These are phyloP conservation scores for Mortierella antarctica DNA, from an alignment of 192 early-diverging fungal genomes.

Conservation along the genomic window DNA sequence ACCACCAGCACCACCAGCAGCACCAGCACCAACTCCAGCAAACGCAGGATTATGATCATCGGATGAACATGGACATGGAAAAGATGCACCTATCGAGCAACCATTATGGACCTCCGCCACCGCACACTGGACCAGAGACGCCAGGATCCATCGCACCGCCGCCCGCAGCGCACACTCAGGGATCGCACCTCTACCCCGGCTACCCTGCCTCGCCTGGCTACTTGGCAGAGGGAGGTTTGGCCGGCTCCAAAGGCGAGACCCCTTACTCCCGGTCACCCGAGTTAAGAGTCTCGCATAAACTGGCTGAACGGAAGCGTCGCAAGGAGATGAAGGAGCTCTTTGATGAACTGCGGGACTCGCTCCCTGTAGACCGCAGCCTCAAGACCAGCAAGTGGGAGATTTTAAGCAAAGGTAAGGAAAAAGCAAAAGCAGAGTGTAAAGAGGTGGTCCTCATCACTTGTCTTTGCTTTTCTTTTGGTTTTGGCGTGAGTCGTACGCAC, in stretches of 20 bases:
- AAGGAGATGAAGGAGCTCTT: constrained; percentile 94
- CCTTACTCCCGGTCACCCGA: constrained; percentile 81
- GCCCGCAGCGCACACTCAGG: constrained; percentile 6
- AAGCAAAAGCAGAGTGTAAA: background rate
- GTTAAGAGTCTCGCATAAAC: constrained; percentile 85
- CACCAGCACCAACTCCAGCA: constrained; percentile 5
- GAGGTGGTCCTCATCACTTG: background rate
- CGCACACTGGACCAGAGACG: constrained; percentile 25
- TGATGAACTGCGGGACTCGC: constrained; percentile 81
- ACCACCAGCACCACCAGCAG: background rate
- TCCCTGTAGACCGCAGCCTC: constrained; percentile 82
- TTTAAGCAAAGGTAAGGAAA: constrained; percentile 81
- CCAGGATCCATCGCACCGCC: constrained; percentile 16
- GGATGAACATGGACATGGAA: constrained; percentile 43
- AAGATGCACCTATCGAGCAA: constrained; percentile 34
- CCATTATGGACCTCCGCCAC: constrained; percentile 16
- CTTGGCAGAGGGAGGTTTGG: background rate
- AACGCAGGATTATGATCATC: constrained; percentile 28
- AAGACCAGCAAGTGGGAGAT: constrained; percentile 94
- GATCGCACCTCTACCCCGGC: constrained; percentile 42
- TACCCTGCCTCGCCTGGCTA: constrained; percentile 16
- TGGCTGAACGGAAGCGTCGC: constrained; percentile 87
- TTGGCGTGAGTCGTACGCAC: background rate
- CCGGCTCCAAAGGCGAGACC: constrained; percentile 51
- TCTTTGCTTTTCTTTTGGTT: background rate